Percentiles rank a stretch among this genome's conserved stretches.
These are phyloP conservation scores for Xylaria arbuscula DNA, from an alignment of 2,329 filamentous ascomycete genomes.

Conservation along the genomic window DNA sequence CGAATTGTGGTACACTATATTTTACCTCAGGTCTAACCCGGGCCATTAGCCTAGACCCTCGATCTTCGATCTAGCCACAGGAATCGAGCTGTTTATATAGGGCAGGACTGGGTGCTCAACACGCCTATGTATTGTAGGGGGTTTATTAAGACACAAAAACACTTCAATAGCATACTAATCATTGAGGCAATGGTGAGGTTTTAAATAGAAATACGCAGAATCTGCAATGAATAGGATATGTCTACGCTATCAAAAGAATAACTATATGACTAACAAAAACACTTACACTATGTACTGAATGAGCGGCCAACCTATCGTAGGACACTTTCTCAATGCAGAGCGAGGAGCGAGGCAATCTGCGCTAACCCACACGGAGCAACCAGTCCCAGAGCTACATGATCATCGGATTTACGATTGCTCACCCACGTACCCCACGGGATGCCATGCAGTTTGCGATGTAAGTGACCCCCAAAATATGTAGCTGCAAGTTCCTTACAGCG, in stretches of 20 bases:
- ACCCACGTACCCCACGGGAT: conserved; percentile 33
- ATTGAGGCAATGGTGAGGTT: not conserved
- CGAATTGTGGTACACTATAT: conserved; percentile 12
- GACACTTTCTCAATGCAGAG: not conserved
- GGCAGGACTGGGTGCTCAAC: not conserved
- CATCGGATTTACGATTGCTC: conserved; percentile 23
- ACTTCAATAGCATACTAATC: not conserved
- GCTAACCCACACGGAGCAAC: conserved; percentile 24
- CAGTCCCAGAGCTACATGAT: conserved; percentile 12
- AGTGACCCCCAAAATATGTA: conserved; percentile 32
- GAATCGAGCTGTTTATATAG: not conserved
- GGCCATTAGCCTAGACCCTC: conserved; percentile 21
- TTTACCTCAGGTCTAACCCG: not conserved
- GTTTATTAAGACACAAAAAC: not conserved
- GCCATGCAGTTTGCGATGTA: conserved; percentile 29
- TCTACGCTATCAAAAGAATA: conserved; percentile 1
- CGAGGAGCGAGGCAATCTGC: conserved; percentile 10
- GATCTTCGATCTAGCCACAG: conserved; percentile 10
- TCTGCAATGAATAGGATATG: not conserved
- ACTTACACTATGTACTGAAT: not conserved
- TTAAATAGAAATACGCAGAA: not conserved
- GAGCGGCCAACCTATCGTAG: not conserved
- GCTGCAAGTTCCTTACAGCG: conserved; percentile 13
- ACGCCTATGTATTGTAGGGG: not conserved
- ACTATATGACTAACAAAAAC: not conserved